A percentile compares a stretch with the other conserved stretches of the same genome.
These are phyloP conservation scores for Cercospora zeina DNA, from an alignment of 2,329 filamentous ascomycete species.

Conservation along the genomic window DNA sequence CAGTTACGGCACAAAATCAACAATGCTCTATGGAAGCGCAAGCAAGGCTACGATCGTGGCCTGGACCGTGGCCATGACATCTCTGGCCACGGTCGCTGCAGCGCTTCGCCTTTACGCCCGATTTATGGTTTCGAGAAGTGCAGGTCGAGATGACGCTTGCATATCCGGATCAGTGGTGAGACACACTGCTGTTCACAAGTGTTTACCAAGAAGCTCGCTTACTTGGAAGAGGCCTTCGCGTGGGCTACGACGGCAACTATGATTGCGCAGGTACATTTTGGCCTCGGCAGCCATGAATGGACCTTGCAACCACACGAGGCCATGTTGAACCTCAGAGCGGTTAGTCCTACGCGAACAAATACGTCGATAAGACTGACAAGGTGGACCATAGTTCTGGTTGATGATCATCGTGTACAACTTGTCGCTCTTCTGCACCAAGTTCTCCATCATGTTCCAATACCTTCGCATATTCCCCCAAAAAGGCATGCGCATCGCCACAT, in stretches of 20 bases:
- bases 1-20: not conserved
- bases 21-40: constrained; percentile 2
- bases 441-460: constrained; percentile 52
- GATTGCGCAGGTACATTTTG: not conserved
- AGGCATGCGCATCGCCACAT: constrained; percentile 39
- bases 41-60: constrained; percentile 23
- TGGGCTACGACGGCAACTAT: not conserved
- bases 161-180: constrained; percentile 17
- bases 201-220: not conserved
- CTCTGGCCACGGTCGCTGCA: constrained; percentile 26
- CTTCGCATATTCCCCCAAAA: constrained; percentile 48
- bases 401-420: constrained; percentile 41
- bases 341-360: not conserved
- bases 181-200: not conserved
- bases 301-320: constrained; percentile 12
- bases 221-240: not conserved
- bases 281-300: constrained; percentile 14
- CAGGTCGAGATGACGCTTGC: constrained; percentile 19
- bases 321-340: constrained; percentile 11
- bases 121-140: constrained; percentile 14
- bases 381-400: constrained; percentile 7
- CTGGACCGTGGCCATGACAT: constrained; percentile 29
- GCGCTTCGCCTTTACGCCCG: constrained; percentile 25
- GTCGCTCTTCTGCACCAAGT: constrained; percentile 45
- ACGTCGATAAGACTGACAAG: not conserved